Base-by-base conservation (phyloP, 495 filamentous ascomycete genomes). In the Tuber umbilicatum region DNA sequence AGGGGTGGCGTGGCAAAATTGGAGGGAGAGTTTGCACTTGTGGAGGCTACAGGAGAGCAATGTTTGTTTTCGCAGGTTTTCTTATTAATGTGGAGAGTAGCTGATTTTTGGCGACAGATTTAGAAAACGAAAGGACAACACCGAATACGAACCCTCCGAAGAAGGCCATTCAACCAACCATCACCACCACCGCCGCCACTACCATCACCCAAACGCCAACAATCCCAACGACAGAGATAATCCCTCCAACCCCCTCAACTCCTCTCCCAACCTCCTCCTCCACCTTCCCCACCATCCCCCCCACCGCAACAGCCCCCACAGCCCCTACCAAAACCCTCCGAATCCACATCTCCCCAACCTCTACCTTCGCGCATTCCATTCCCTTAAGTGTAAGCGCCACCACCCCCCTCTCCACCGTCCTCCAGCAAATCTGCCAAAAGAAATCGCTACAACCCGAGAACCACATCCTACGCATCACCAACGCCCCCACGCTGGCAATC, bases 21-120 rank as follows among this genome's bases (percentile, higher is more conserved):
- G 3, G 97, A 92, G 83, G 94, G 97, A 80, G 93, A 97, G 75
- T 97, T 98, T 84, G 94, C 91, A 16, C 85, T 98, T 6, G 92
- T 94, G 2, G 89, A 92, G 80, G 94, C 94, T 4, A 90, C 90
- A 0, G 87, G 91, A 71, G 85, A 87, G 12, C 91, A 93, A 75
- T 93, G 55, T 64, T 64, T 31, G 55, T 64, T 64, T 35, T 64
- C 14, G 14, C 55, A 16, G 27, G 55, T 12, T 17, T 27, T 64
- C 55, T 31, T 64, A 35, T 64, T 4, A 2, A 16, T 27, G 17
- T 17, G 14, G 27, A 14, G 27, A 35, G 55, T 64, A 64, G 55
- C 27, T 64, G 17, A 64, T 35, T 16, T 31, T 17, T 17, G 55
- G 55, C 55, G 55, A 17, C n/a, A 64, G 55, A 91, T 79, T 86